Base-by-base conservation (phyloP, 2,329 filamentous ascomycete species). In the Pestalotiopsis sp. region DNA sequence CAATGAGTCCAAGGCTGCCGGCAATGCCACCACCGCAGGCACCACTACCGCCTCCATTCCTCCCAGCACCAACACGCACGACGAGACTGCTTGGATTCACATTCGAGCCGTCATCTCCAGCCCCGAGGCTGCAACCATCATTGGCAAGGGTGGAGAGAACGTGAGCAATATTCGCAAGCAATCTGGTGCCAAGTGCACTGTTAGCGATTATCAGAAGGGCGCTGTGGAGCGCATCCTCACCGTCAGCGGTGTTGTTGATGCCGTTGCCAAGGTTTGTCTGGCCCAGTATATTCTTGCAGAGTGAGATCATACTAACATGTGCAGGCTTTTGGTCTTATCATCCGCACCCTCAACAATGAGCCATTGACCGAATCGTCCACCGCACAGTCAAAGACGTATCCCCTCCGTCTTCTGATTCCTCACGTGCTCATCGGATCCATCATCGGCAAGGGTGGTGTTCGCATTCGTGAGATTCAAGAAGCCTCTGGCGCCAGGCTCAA, bases 341-440 rank as follows among this genome's bases (percentile, higher is more conserved):
- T 99, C 76, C 94, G 96, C 76, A 99, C 96, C 3, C 86, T 99
- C 72, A 99, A 99, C 87, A 97, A 98, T 78, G 96, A 99, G 84
- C 93, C 94, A 41, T 88, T 99, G 66, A 91, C 94, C 75, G 89
- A 94, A 77, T 86, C 96, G 52, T 99, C 96, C 13, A 97, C 92
- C 69, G 91, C 94, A 66, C 94, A 97, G 73, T 98, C 95, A 71
- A 98, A 98, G 88, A 97, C 95, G 1, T 99, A 99, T 76, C 96
- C 96, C 70, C 91, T 99, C 67, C 94, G 96, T 75, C 90, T 99
- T 65, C 90, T 99, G 68, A 94, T 99, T 75, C 96, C 96, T 20
- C 96, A 98, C 79, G 96, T 99, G 76, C 89, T 99, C 69, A 99
- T 99, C 76, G 96, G 96, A 66, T 98, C 95, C 70, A 98, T 99